Evolutionary conservation across 148 eudicot genomes (phyloP), one percentile per base, ranked within the genome.

Genomic region (Mesembryanthemum crystallinum): DNA sequence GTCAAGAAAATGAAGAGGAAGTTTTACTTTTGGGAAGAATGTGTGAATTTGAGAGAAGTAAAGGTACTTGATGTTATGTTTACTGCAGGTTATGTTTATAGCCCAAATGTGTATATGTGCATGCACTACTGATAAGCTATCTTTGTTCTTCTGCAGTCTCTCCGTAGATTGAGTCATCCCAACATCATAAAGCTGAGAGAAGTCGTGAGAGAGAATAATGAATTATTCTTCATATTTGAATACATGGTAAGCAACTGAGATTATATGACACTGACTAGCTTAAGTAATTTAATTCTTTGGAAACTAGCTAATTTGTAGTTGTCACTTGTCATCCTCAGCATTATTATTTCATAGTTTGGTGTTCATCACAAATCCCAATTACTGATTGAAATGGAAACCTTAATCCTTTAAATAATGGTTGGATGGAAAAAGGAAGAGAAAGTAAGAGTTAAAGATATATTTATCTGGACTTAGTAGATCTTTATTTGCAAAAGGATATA

Each of bases 181-280:
- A 94, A 94, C 79, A 90, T 94, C 79, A 90, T 94, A 79, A 94
- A 94, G 89, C 86, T 94, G 89, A 92, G 86, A 85, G 98, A 94
- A 87, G 89, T 94, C 79, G 96, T 94, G 80, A 78, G 93, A 77
- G 92, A 92, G 75, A 84, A 89, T 70, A 85, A 92, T 57, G 96
- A 92, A 78, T 77, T 94, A 71, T 92, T 90, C 82, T 94, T 94
- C 86, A 88, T 94, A 62, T 92, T 94, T 83, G 98, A 94, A 80
- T 87, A 92, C 84, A 94, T 94, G 98, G 98, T 94, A 80, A 67
- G 78, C 25, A 39, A 78, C 55, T 64, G 10, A 68, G 59, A 55
- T 62, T 78, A n/a, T 47, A 21, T 35, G n/a, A 42, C 73, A 49
- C 78, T 55, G 68, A 25, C 11, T 20, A 0, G 58, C 28, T 24